Evolutionary conservation across 169 alveolate species (phyloP).

Genomic region (Plasmodium vivax): DNA sequence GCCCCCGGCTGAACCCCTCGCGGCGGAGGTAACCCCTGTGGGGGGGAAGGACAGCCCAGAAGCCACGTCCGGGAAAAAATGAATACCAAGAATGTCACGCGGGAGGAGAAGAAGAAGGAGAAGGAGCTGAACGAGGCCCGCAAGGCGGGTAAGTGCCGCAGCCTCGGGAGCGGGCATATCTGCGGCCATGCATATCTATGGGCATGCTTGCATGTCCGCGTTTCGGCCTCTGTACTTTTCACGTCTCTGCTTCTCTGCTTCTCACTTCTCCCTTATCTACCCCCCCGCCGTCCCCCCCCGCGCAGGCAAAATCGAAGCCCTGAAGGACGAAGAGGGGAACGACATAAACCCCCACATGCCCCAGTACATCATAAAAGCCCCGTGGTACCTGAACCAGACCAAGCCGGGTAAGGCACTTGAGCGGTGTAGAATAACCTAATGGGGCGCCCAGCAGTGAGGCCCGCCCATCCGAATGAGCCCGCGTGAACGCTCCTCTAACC

Average conservation of each 20-base stretch:
- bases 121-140: slow-evolving; percentile 80
- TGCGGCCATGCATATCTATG: not conserved
- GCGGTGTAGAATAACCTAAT: not conserved
- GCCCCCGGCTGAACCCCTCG: not conserved
- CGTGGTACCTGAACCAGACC: slow-evolving; percentile 87
- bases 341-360: slow-evolving; percentile 90
- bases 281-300: not conserved
- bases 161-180: not conserved
- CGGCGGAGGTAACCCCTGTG: not conserved
- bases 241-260: not conserved
- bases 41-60: not conserved
- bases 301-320: slow-evolving; percentile 76
- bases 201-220: not conserved
- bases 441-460: too few species aligned
- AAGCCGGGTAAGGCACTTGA: slow-evolving; percentile 73
- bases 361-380: slow-evolving; percentile 89
- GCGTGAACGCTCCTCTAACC: too few species aligned
- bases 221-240: not conserved
- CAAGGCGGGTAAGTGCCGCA: slow-evolving; percentile 66
- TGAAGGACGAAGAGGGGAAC: slow-evolving; percentile 81
- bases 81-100: slow-evolving; percentile 71
- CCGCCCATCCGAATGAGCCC: too few species aligned
- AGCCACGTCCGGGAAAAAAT: slow-evolving; percentile 39
- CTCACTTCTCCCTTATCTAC: not conserved
- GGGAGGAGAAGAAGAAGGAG: slow-evolving; percentile 80